Base-by-base conservation (phyloP, 306 rosid genomes). In the Cucurbita moschata region DNA sequence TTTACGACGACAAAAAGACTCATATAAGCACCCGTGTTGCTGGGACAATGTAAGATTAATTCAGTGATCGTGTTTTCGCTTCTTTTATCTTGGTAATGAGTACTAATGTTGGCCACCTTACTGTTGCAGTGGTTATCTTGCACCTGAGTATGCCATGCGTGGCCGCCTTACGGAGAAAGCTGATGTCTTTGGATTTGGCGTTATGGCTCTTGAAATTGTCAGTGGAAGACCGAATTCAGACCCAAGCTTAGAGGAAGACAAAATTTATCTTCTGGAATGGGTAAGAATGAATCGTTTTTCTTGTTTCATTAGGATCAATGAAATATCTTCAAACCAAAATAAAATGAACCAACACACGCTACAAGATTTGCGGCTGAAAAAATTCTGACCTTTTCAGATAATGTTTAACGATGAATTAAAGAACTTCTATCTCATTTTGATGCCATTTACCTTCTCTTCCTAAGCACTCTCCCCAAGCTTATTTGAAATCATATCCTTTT, bases 161-260 rank as follows among this genome's bases (percentile, higher is more conserved):
- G 96, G 98, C 65, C 91, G 83, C 83, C 88, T 90, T 10, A 92
- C 92, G 1, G 96, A 88, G 85, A 92, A 92, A 80, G 92, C 89
- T 0, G 90, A 90, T 69, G 91, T 90, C 19, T 92, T 90, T 83
- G 88, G 96, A 53, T 90, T 92, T 73, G 96, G 98, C 6, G 96
- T 92, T 74, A 87, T 92, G 78, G 96, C 88, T 78, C 79, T 88
- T 4, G 98, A 92, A 78, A 71, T 86, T 37, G 82, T 89, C 9
- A 85, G 91, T 58, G 98, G 98, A 16, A 84, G 98, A 80, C 82
- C 85, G 43, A 90, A 88, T 82, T 77, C 85, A 66, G 85, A 86
- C 72, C 61, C 91, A 40, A 86, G 79, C 78, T 77, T 90, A 68
- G 88, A 82, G 61, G 86, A 72, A 71, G 88, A 82, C 4, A 86